Evolutionary conservation across 352 stramenopile genomes (phyloP), one percentile per base, ranked within the genome.

Genomic region (Pythium utonaiense): DNA sequence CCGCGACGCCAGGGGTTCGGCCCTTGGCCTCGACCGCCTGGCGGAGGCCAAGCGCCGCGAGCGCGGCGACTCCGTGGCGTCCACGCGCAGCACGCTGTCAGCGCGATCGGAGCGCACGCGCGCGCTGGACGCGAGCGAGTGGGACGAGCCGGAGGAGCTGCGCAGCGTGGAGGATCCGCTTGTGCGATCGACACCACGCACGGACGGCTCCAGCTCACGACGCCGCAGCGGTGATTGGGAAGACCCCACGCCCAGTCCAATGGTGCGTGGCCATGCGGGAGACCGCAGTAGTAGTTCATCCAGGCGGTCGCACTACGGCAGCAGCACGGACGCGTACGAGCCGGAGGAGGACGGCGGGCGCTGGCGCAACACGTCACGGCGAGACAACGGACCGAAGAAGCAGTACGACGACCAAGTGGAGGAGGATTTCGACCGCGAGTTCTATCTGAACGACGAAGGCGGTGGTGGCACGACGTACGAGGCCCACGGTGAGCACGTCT

Each of bases 371-470:
- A 17, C 21, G 9, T 17, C 36, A 9, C 57, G 50, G 1, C 52
- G 52, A 17, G 51, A 45, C 5, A 6, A 14, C 31, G 76, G 67
- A 0, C 76, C 83, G 1, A 93, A 92, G 69, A 89, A 87, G 53
- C 51, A 86, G 21, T 95, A 95, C 71, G 80, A 90, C 6, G 86
- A 93, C 40, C 60, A 78, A 16, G 81, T 77, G 3, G 90, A 98
- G 56, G 88, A 97, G 60, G 81, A 96, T 24, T 98, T 98, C 58
- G 93, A 98, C 74, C 78, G 93, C 22, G 77, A 97, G 60, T 99
- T 98, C 60, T 99, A 99, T 62, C 73, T 98, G n/a, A 82, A 89
- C 27, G 93, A 99, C 60, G 90, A 98, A 52, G 79, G 69, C 21
- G 74, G 82, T 30, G 83, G 77, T 22, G 66, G 40, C 5, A 27